A percentile compares a stretch with the other conserved stretches of the same genome.
Evolutionary conservation across 768 basidiomycete genomes (phyloP).

Genomic region (Thelephora ganbajun): DNA sequence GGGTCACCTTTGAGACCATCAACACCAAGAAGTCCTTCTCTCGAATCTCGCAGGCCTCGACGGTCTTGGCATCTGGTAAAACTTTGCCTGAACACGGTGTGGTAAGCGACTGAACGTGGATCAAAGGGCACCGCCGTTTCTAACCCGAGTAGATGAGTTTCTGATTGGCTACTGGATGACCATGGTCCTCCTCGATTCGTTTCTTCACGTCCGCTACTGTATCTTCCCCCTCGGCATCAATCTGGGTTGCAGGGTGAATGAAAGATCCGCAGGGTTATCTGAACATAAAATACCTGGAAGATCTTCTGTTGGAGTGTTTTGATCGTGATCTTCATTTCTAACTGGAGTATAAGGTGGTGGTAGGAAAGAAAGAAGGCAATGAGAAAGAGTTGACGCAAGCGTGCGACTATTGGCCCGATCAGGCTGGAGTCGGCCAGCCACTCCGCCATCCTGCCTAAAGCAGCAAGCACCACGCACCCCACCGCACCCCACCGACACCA

Average conservation of each 20-base stretch:
- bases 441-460: not conserved
- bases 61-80: constrained; percentile 73
- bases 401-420: no score
- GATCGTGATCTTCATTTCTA: constrained; percentile 78
- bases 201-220: constrained; percentile 69
- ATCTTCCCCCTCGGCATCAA: constrained; percentile 66
- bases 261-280: not conserved
- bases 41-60: constrained; percentile 83
- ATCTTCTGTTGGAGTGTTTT: constrained; percentile 93
- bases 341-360: constrained; percentile 7
- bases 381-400: constrained; percentile 1
- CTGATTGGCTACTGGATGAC: constrained; percentile 59
- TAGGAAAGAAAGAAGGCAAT: constrained; percentile 9
- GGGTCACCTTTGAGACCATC: constrained; percentile 85
- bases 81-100: constrained; percentile 59
- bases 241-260: constrained; percentile 22
- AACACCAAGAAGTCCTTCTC: constrained; percentile 99
- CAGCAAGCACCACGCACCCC: no score
- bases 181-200: constrained; percentile 69
- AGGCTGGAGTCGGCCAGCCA: no score
- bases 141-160: constrained; percentile 93
- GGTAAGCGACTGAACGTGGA: constrained; percentile 1
- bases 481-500: constrained; percentile 11
- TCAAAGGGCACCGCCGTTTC: constrained; percentile 8
- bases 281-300: constrained; percentile 44